Evolutionary conservation across 164 flowering plant genomes (phyloP).

Genomic region (Vitis amurensis): DNA sequence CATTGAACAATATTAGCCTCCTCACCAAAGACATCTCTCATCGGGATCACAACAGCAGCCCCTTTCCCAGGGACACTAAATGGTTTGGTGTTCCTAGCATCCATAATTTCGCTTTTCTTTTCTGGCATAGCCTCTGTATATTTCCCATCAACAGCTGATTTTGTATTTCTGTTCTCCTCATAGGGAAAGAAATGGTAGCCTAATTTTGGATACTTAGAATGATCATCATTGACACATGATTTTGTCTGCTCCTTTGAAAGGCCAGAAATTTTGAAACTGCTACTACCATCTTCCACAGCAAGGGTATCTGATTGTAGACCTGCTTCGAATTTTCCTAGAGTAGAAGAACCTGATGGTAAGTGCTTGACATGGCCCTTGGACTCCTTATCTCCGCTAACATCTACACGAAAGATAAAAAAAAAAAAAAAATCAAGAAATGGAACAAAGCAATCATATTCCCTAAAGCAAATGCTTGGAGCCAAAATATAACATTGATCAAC

Average conservation of each 20-base stretch:
- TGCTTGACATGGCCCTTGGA: slow-evolving; percentile 24
- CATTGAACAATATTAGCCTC: slow-evolving; percentile 13
- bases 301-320: slow-evolving; percentile 12
- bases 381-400: slow-evolving; percentile 31
- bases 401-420: slow-evolving; percentile 36
- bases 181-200: slow-evolving; percentile 7
- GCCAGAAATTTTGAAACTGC: slow-evolving; percentile 1
- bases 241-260: slow-evolving; percentile 11
- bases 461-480: slow-evolving; percentile 10
- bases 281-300: slow-evolving; percentile 14
- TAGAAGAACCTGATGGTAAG: slow-evolving; percentile 22
- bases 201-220: slow-evolving; percentile 10
- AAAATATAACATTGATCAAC: slow-evolving; percentile 3
- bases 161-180: slow-evolving; percentile 16
- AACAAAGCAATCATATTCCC: slow-evolving; percentile 14
- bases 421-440: slow-evolving; percentile 20
- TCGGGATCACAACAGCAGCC: slow-evolving; percentile 5
- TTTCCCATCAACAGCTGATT: slow-evolving; percentile 13
- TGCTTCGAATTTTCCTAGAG: slow-evolving; percentile 21
- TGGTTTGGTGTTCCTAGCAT: slow-evolving; percentile 11
- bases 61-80: slow-evolving; percentile 13
- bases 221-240: slow-evolving; percentile 9
- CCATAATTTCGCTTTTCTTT: slow-evolving; percentile 3
- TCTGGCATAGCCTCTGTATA: background rate
- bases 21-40: slow-evolving; percentile 13